Percentiles rank a stretch among this genome's conserved stretches.
Evolutionary conservation across 2,329 filamentous ascomycete species (phyloP).

Genomic region (Daldinia sp.): DNA sequence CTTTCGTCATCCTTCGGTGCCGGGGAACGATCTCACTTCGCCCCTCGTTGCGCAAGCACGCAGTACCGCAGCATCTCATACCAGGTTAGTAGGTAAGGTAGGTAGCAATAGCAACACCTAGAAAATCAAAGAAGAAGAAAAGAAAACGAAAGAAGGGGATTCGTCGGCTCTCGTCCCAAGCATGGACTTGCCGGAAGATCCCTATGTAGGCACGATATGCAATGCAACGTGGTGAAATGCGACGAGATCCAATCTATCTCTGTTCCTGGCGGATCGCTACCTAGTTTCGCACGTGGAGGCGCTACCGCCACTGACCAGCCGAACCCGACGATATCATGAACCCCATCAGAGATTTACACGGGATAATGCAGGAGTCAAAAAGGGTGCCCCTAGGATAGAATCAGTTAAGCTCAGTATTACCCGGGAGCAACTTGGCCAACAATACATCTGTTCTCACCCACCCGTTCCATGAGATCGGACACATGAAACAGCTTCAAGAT

Average conservation of each 20-base stretch:
- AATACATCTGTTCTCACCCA: no score
- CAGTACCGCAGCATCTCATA: no score
- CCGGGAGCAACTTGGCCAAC: background rate
- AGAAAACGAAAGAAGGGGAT: background rate
- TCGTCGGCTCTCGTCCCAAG: background rate
- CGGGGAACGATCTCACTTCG: background rate
- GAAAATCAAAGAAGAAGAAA: no score
- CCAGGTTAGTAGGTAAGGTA: no score
- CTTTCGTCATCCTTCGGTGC: background rate
- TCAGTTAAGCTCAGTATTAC: no score
- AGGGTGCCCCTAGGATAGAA: no score
- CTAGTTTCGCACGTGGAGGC: constrained; percentile 1
- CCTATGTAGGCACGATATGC: background rate
- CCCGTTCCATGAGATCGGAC: constrained; percentile 1
- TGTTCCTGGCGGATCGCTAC: constrained; percentile 1
- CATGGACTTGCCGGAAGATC: background rate
- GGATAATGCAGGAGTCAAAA: background rate
- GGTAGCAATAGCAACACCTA: no score
- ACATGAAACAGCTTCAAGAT: constrained; percentile 15
- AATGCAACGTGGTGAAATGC: constrained; percentile 3
- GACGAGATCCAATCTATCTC: background rate
- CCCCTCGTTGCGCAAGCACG: background rate
- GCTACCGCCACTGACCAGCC: background rate
- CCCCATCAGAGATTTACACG: background rate
- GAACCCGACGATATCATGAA: background rate